Evolutionary conservation across 1,284 basidiomycete species (phyloP).

Genomic region (Ustilago tritici): DNA sequence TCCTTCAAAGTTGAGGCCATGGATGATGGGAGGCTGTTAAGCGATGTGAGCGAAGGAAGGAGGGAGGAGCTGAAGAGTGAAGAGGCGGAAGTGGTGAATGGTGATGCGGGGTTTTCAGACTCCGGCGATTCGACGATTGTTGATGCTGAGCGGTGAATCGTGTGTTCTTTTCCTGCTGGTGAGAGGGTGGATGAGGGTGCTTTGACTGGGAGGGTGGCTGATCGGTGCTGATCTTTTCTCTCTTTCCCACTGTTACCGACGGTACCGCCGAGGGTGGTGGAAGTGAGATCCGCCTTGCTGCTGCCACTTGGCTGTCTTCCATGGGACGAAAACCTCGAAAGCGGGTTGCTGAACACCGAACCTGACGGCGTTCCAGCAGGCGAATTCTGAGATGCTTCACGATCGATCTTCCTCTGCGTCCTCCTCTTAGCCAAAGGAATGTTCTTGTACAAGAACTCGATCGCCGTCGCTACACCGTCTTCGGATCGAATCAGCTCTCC

Average conservation of each 20-base stretch:
- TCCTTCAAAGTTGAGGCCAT: slow-evolving; percentile 41
- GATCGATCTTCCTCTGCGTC: slow-evolving; percentile 32
- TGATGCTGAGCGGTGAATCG: slow-evolving; percentile 2
- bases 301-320: slow-evolving; percentile 13
- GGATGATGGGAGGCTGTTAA: slow-evolving; percentile 9
- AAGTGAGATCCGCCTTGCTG: slow-evolving; percentile 1
- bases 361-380: slow-evolving; percentile 2
- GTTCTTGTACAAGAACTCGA: slow-evolving; percentile 59
- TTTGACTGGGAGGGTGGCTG: slow-evolving; percentile 16
- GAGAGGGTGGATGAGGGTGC: background rate
- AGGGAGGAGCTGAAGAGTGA: slow-evolving; percentile 2
- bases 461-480: slow-evolving; percentile 57
- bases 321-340: slow-evolving; percentile 19
- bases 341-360: slow-evolving; percentile 15
- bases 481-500: slow-evolving; percentile 61
- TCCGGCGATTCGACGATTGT: slow-evolving; percentile 21
- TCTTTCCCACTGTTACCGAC: background rate
- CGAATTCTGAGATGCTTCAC: slow-evolving; percentile 22
- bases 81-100: background rate
- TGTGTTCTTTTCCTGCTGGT: background rate
- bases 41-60: slow-evolving; percentile 21
- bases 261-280: background rate
- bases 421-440: slow-evolving; percentile 38
- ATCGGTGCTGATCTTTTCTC: slow-evolving; percentile 9
- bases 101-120: background rate